Conservation (phyloP, 2,329 filamentous ascomycete genomes). For the Gliomastix tumulicola region DNA sequence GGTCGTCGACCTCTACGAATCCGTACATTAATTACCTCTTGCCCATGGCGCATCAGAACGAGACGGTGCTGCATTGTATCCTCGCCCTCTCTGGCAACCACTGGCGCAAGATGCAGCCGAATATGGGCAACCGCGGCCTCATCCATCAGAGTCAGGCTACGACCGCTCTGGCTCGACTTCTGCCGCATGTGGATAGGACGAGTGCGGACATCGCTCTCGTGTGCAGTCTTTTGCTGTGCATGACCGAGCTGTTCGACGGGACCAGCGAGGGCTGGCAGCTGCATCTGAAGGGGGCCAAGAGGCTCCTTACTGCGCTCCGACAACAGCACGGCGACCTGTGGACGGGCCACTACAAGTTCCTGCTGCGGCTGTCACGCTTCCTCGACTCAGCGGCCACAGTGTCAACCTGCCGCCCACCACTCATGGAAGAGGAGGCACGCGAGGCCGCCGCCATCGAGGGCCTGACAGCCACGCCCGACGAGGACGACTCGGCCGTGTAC, state of each 20-base stretch:
- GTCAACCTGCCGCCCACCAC: constrained; percentile 22
- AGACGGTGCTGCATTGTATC: constrained; percentile 22
- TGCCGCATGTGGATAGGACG: constrained; percentile 22
- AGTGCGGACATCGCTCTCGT: constrained; percentile 26
- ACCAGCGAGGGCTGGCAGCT: constrained; percentile 32
- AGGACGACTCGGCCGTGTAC: constrained; percentile 24
- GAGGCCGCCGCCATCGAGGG: constrained; percentile 15
- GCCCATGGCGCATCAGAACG: constrained; percentile 22
- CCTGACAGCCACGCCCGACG: constrained; percentile 13
- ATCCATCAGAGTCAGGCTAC: constrained; percentile 22
- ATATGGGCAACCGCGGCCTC: constrained; percentile 18
- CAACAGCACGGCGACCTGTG: constrained; percentile 19
- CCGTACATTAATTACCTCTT: constrained; percentile 22
- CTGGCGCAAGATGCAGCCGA: constrained; percentile 23
- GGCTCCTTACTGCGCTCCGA: constrained; percentile 22
- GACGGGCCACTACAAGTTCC: constrained; percentile 30
- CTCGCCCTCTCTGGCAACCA: constrained; percentile 23
- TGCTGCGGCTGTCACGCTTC: constrained; percentile 20
- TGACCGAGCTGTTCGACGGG: constrained; percentile 34
- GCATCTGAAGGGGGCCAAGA: constrained; percentile 32
- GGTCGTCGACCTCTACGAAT: constrained; percentile 13
- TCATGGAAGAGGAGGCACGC: constrained; percentile 22
- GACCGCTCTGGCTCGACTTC: constrained; percentile 18
- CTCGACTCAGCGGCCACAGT: constrained; percentile 24
- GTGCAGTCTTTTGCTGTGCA: constrained; percentile 30